Evolutionary conservation across 805 yeast genomes (phyloP), one percentile per base, ranked within the genome.

Genomic region (Candida piceae): DNA sequence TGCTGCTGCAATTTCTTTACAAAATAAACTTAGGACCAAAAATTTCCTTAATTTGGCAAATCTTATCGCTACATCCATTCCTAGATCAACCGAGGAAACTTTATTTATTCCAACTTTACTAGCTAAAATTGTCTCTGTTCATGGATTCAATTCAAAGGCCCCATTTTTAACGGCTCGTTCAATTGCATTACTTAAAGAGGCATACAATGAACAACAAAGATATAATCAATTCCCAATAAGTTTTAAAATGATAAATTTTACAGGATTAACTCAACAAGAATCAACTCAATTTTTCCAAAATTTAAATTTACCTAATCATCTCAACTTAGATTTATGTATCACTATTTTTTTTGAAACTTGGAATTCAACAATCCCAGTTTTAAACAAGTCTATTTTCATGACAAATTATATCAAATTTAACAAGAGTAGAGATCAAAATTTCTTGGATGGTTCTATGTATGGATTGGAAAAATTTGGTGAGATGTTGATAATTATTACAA

Each of bases 21-120:
- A 70, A 37, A 69, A 70, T 42, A 63, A 58, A 33, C 58, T 66
- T 38, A 59, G 69, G 19, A 67, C 73, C 23, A 62, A 61, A 33
- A 62, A 68, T 43, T 65, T 69, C 31, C 50, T 69, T 31, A 72
- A 70, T 48, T 53, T 76, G 34, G 76, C 80, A 1, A 70, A 70
- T 16, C 55, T 76, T 19, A 87, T 83, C 5, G 85, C 90, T 0
- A 70, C 82, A 42, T 74, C 90, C 0, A 72, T 81, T 8, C 93
- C 90, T 6, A 64, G 93, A 52, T 74, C 84, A 13, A 83, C 90
- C 0, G 89, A 81, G 48, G 93, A 84, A 53, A 82, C 87, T 0
- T 60, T 84, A 29, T 80, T 82, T 48, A 76, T 81, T 25, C 90
- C 93, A 0, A 77, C 84, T 7, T 58, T 84, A 34, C 61, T 84